phyloP scores from a whole-genome alignment of 2,329 filamentous ascomycete species.

The Penicillium freii region DNA sequence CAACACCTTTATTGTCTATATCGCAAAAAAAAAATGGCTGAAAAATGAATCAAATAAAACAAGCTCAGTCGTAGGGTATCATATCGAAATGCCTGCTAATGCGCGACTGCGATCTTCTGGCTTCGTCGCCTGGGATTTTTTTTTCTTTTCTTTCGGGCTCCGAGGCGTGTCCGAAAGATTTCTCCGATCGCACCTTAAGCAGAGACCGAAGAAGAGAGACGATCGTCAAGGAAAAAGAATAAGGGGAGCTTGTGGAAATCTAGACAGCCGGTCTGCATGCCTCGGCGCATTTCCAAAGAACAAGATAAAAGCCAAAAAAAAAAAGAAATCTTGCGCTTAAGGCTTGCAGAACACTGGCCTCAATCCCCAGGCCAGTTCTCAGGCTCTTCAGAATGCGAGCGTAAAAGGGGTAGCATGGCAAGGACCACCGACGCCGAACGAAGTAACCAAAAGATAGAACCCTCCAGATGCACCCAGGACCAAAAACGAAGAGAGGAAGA shows the following conservation, averaged over 20 bases:
- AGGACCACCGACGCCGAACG: conserved; percentile 24
- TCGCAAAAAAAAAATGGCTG: conserved; percentile 11
- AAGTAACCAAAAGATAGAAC: conserved; percentile 28
- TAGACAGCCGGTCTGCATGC: not conserved
- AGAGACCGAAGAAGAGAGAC: not conserved
- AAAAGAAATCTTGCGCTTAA: not conserved
- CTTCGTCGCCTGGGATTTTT: conserved; percentile 21
- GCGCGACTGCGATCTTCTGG: conserved; percentile 37
- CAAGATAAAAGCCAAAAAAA: not conserved
- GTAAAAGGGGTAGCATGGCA: conserved; percentile 5
- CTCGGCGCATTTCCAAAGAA: not conserved
- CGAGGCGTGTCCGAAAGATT: conserved; percentile 3
- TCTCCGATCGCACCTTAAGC: not conserved
- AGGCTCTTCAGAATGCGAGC: not conserved
- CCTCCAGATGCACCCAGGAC: conserved; percentile 30
- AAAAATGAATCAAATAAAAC: conserved; percentile 21
- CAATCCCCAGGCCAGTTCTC: not conserved
- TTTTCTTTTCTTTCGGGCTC: conserved; percentile 18
- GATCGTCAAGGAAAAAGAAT: not conserved
- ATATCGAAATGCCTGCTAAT: conserved; percentile 46
- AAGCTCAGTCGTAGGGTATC: conserved; percentile 45
- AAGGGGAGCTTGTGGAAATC: not conserved
- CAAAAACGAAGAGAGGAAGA: conserved; percentile 17
- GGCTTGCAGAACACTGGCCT: not conserved
- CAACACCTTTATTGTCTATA: conserved; percentile 11